These are phyloP conservation scores for Juncus effusus DNA, from an alignment of 176 grass and related monocot species.

Conservation along the genomic window DNA sequence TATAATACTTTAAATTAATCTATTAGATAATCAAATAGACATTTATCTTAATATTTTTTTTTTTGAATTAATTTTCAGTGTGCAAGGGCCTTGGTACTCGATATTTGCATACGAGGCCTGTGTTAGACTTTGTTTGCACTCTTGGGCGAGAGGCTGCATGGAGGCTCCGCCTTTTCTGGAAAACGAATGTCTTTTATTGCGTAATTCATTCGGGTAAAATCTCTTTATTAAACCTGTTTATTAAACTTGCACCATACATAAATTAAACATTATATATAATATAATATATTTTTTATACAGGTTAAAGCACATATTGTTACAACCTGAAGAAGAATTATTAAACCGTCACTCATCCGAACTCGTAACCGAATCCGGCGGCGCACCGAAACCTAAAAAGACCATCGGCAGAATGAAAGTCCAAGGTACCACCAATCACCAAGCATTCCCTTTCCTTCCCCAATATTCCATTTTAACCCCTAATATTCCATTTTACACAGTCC, in stretches of 20 bases:
- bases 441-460: background rate
- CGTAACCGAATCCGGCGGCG: conserved; percentile 71
- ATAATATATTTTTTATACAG: conserved; percentile 27
- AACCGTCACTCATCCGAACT: conserved; percentile 67
- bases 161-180: conserved; percentile 95
- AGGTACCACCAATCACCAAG: conserved; percentile 42
- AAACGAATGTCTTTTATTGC: conserved; percentile 83
- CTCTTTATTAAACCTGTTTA: conserved; percentile 3
- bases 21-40: conserved; percentile 13
- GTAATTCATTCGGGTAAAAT: conserved; percentile 78
- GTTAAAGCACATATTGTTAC: conserved; percentile 81
- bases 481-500: conserved; percentile 47
- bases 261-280: background rate
- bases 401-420: conserved; percentile 99
- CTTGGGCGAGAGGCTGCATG: conserved; percentile 95
- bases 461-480: conserved; percentile 10
- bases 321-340: conserved; percentile 92
- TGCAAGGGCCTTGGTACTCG: conserved; percentile 95
- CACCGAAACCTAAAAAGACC: conserved; percentile 83
- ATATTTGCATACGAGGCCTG: conserved; percentile 99
- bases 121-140: conserved; percentile 86
- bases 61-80: conserved; percentile 48
- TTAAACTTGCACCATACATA: background rate
- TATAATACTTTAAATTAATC: conserved; percentile 17
- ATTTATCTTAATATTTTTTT: conserved; percentile 20